phyloP scores from a whole-genome alignment of 805 yeast genomes.

The Dipodascus geniculatus region DNA sequence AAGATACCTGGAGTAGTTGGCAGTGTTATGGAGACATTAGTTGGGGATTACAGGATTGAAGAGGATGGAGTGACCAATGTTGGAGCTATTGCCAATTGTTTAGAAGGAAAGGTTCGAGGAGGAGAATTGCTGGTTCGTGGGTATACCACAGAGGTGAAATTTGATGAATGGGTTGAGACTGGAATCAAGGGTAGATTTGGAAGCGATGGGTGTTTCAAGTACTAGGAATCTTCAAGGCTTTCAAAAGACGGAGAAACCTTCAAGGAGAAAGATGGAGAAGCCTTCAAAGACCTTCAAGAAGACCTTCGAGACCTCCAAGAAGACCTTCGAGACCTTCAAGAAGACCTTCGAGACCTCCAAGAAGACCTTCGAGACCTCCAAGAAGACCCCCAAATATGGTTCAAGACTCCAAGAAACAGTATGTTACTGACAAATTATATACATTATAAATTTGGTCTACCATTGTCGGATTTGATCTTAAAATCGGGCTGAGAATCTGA shows the following conservation, averaged over 20 bases:
- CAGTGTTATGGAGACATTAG: not conserved
- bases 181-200: conserved; percentile 18
- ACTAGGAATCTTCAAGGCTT: not conserved
- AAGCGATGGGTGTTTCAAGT: conserved; percentile 20
- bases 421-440: not conserved
- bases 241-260: not conserved
- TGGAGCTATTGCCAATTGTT: conserved; percentile 22
- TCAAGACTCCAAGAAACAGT: not conserved
- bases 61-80: conserved; percentile 11
- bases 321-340: not conserved
- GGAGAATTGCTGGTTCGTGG: conserved; percentile 18
- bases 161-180: conserved; percentile 17
- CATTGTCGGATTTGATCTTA: not conserved
- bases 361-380: not conserved
- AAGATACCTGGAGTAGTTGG: not conserved
- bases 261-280: not conserved
- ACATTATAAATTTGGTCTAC: not conserved
- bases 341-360: not conserved
- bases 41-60: conserved; percentile 2
- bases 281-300: not conserved
- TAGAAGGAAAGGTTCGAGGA: conserved; percentile 21
- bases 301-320: not conserved
- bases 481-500: not conserved
- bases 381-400: not conserved
- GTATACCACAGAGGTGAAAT: conserved; percentile 8